Conservation (phyloP, 1,284 basidiomycete species). For the Amylostereum areolatum region DNA sequence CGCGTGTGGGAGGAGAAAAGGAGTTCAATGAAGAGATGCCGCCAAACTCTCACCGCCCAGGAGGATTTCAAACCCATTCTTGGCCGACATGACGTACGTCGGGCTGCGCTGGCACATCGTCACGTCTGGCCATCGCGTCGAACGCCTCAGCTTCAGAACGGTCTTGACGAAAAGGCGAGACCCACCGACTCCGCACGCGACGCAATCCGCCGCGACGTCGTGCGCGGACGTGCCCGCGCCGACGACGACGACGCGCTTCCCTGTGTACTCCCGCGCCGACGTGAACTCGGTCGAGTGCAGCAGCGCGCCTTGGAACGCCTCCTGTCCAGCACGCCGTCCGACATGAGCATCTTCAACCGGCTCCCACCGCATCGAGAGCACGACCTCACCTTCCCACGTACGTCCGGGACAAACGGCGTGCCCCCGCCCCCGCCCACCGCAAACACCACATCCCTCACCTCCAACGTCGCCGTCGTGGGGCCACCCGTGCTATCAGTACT, state of each 20-base stretch:
- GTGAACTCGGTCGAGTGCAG: slow-evolving; percentile 7
- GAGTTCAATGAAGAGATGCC: too few relatives aligned
- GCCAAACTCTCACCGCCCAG: too few relatives aligned
- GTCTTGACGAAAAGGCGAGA: too few relatives aligned
- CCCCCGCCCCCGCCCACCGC: slow-evolving; percentile 52
- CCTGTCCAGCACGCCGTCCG: slow-evolving; percentile 13
- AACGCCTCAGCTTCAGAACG: too few relatives aligned
- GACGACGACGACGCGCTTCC: neutral
- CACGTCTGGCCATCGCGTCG: slow-evolving; percentile 26
- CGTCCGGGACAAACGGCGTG: slow-evolving; percentile 35
- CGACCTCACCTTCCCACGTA: slow-evolving; percentile 26
- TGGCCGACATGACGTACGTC: slow-evolving; percentile 45
- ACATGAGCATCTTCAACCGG: neutral
- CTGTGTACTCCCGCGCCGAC: neutral
- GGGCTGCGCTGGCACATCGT: slow-evolving; percentile 54
- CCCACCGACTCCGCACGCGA: slow-evolving; percentile 26
- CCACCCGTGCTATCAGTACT: too few relatives aligned
- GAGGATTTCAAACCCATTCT: slow-evolving; percentile 27
- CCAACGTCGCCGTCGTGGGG: slow-evolving; percentile 38
- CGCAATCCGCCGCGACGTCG: slow-evolving; percentile 29
- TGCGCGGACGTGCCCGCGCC: slow-evolving; percentile 6
- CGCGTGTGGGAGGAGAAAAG: too few relatives aligned
- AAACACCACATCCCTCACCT: slow-evolving; percentile 51
- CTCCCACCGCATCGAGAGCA: too few relatives aligned
- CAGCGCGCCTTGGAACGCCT: slow-evolving; percentile 28